Conservation (phyloP, 768 basidiomycete species). For the Hygrophoropsis aurantiaca region DNA sequence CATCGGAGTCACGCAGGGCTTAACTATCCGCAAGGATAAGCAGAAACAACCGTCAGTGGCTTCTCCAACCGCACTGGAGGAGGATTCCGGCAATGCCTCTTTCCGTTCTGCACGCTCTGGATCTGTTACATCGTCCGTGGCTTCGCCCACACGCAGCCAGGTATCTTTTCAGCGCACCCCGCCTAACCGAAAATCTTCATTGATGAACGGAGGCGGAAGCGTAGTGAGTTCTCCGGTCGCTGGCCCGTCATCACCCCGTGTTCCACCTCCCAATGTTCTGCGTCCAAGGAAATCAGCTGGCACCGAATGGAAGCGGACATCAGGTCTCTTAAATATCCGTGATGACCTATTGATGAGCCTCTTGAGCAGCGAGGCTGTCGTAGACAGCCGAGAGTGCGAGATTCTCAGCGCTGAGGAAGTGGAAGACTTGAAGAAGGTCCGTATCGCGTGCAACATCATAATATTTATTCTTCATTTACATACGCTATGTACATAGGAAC, state of each 20-base stretch:
- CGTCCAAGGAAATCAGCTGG: slow-evolving; percentile 38
- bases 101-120: slow-evolving; percentile 23
- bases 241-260: slow-evolving; percentile 41
- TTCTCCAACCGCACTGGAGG: slow-evolving; percentile 15
- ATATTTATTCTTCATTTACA: slow-evolving; percentile 11
- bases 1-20: slow-evolving; percentile 26
- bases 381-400: slow-evolving; percentile 84
- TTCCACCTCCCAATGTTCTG: slow-evolving; percentile 27
- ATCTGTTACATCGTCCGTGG: slow-evolving; percentile 15
- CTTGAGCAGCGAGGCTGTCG: slow-evolving; percentile 88
- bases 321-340: slow-evolving; percentile 52
- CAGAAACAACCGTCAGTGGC: slow-evolving; percentile 27
- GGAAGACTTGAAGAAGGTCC: slow-evolving; percentile 68
- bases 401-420: slow-evolving; percentile 75
- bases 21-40: slow-evolving; percentile 56
- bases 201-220: slow-evolving; percentile 12
- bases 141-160: slow-evolving; percentile 24
- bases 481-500: slow-evolving; percentile 51
- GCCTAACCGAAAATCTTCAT: slow-evolving; percentile 13
- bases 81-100: slow-evolving; percentile 26
- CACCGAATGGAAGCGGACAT: slow-evolving; percentile 42
- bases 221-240: slow-evolving; percentile 32
- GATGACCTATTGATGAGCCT: slow-evolving; percentile 90
- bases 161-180: slow-evolving; percentile 22
- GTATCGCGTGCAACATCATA: slow-evolving; percentile 26